Base-by-base conservation (phyloP, 192 early-diverging fungal species). In the Phycomyces nitens region DNA sequence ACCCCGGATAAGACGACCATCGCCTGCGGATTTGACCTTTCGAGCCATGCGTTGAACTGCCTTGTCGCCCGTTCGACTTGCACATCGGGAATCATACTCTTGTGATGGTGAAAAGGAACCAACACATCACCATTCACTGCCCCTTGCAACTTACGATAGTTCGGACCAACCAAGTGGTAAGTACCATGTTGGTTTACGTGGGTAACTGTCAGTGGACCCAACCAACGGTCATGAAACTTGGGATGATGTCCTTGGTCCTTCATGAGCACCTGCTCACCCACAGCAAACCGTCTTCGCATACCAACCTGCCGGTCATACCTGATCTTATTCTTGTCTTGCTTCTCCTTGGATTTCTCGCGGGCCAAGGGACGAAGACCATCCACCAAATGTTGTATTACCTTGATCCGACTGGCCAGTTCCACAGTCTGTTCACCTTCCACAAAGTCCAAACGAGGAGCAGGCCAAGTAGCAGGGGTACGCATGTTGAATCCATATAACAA, bases 401-500 rank as follows among this genome's bases (percentile, higher is more conserved):
- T 29, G 0, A 62, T 11, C 2, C 67, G 27, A 4, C 39, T 34
- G 0, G n/a, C 18, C 0, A 69, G 11, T 1, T 29, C 42, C 2
- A 14, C 67, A 18, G 14, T 16, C 3, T 44, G 6, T 41, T 66
- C 39, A 2, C 56, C 56, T 56, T 64, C 62, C 18, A 39, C 44
- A 21, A 54, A 59, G 14, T 60, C 62, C 44, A 12, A 8, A 12
- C 24, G 20, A 3, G 51, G 62, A 0, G 39, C 39, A 22, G 51
- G 56, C 69, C 58, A 70, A 0, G 26, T 26, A 2, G 23, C 24
- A 9, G 58, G 69, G 3, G 62, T 58, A 42, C 38, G 22, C 2
- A 64, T 27, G 0, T 70, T 52, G 14, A 60, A 65, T 9, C 69
- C 69, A 50, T 56, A 70, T 12, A 64, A 27, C 0, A 70, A 53